Evolutionary conservation across 345 rosid genomes (phyloP), one percentile per base, ranked within the genome.

Genomic region (Brassica incana): DNA sequence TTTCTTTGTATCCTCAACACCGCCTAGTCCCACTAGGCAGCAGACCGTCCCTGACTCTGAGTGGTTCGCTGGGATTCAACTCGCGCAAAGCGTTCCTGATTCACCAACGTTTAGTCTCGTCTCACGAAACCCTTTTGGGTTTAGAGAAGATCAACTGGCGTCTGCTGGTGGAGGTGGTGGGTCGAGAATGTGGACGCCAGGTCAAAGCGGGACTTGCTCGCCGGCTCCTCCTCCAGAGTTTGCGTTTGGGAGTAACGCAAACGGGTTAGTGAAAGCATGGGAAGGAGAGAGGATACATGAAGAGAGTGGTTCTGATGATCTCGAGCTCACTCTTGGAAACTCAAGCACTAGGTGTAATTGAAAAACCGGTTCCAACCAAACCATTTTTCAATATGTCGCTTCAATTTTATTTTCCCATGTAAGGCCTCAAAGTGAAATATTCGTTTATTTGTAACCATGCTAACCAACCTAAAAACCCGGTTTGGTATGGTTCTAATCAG

Each of bases 231-330:
- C 77, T 65, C 89, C 87, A 66, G 99, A 96, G 83, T 96, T 96
- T 78, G 97, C 97, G 20, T 96, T 96, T 9, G 95, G 99, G 18
- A 87, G 88, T 79, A 84, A 86, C 72, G 68, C 84, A 70, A 81
- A 81, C 4, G 98, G 97, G 25, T 74, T 92, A 62, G 97, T 93
- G 73, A 96, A 96, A 82, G 91, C 99, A 10, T 96, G 99, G 98
- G 97, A 93, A 90, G 99, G 99, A 63, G 99, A 96, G 86, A 88
- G 93, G 78, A 90, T 95, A 65, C 98, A 93, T 4, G 99, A 93
- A 65, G 99, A 88, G 81, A 87, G 91, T 81, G 90, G 92, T 67
- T 87, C 97, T 4, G 98, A 96, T 86, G 99, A 96, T 86, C 88
- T 96, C 7, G 98, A 92, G 80, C 99, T 96, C 73, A 96, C 99